Base-by-base conservation (phyloP, 2,329 filamentous ascomycete genomes). In the Trichoderma sp. region DNA sequence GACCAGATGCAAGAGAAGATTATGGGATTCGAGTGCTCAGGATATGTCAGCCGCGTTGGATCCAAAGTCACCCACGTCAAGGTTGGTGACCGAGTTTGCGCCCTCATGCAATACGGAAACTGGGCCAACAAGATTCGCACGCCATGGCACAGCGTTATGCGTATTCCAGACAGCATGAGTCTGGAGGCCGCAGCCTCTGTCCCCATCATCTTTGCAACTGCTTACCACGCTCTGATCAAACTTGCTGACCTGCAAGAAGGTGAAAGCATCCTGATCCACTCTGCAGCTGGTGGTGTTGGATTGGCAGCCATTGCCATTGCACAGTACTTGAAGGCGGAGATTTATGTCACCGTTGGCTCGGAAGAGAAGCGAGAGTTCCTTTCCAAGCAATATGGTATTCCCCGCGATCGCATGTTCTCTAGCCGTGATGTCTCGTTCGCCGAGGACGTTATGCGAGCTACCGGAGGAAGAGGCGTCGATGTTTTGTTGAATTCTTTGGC, bases 221-320 rank as follows among this genome's bases (percentile, higher is more conserved):
- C 49, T 0, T 77, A 77, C 11, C 72, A 73, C 49, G 73, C 72
- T 7, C 73, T 75, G 3, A 63, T 78, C 7, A 49, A 49, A 14
- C 46, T 49, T 24, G 46, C n/a, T 5, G n/a, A 49, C n/a, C n/a
- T 49, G n/a, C 66, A 71, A 58, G 58, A 77, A 8, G 71, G 71
- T 37, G 66, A 73, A 61, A 58, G n/a, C 26, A 13, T 58, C 3
- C 14, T 58, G 54, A 58, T 58, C 16, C 54, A 58, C 26, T 28
- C 54, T 34, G 54, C 54, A 13, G 54, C 54, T 30, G 54, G 54
- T 24, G 26, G 55, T 30, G 55, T 32, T 5, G 28, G 46, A 49
- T 30, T 56, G 5, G n/a, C 34, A 14, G 30, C 34, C 6, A 37
- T 58, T 6, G 18, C 55, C 18, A 37, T 32, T 8, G 55, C 60